phyloP scores from a whole-genome alignment of 257 asterid species.

The Solanum verrucosum region DNA sequence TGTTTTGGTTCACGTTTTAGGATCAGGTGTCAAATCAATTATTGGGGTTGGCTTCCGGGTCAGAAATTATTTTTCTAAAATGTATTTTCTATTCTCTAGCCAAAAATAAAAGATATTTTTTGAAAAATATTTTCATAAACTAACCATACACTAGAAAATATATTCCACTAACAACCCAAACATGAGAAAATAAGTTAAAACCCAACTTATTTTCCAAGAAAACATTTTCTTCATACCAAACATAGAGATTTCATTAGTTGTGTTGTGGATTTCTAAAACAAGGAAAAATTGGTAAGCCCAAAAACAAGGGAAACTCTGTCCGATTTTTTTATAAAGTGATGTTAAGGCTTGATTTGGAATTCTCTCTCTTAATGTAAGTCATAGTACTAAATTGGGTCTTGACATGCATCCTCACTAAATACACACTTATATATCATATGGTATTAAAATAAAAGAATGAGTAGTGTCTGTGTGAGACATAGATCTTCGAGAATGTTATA shows the following conservation, averaged over 20 bases:
- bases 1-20: too few species aligned
- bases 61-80: not conserved
- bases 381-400: not conserved
- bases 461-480: not conserved
- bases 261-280: not conserved
- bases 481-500: not conserved
- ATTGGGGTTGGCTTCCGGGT: not conserved
- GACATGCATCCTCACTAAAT: not conserved
- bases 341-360: not conserved
- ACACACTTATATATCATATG: not conserved
- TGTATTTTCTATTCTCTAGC: not conserved
- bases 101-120: too few species aligned
- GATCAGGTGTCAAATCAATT: not conserved
- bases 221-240: not conserved
- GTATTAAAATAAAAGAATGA: too few species aligned
- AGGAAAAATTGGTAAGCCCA: not conserved
- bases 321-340: not conserved
- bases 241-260: not conserved
- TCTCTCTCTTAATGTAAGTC: not conserved
- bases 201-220: not conserved
- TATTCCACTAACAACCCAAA: not conserved
- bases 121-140: too few species aligned
- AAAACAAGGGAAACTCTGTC: not conserved
- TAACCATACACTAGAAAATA: not conserved
- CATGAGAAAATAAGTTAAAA: not conserved